Base-by-base conservation (phyloP, 23 red algal species). In the Gracilaria caudata region DNA sequence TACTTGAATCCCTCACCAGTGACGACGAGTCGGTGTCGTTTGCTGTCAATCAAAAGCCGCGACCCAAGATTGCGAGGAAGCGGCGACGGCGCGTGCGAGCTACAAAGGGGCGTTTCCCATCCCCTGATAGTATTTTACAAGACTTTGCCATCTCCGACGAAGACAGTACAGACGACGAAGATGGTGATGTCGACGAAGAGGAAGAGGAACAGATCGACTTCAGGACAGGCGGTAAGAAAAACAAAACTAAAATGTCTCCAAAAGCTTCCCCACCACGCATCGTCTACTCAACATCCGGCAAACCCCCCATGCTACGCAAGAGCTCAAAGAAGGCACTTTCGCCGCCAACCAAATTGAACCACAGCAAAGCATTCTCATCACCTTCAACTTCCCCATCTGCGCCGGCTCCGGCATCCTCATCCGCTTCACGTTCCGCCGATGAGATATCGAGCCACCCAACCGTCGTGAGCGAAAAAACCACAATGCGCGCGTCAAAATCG, bases 21-120 rank as follows among this genome's bases (percentile, higher is more conserved):
- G 82, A 86, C 64, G 82, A 86, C 51, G 82, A 86, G 68, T 60
- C 82, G 12, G 47, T 76, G n/a, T 74, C 65, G 43, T 75, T 86
- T 20, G 38, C 64, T 28, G 66, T 75, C 82, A 19, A 11, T 36
- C 41, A 56, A 25, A 83, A 83, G 57, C 77, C 57, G 39, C 81
- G 81, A 37, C 61, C 46, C 35, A 55, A 66, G 37, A 66, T 63
- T 41, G 49, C 11, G 1, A 30, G 81, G 2, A 84, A 63, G 81
- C 81, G 81, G 16, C 81, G 81, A 4, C 59, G 64, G 1, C 51
- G 51, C 21, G 56, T 25, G 28, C 38, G 56, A 19, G 77, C 47
- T 8, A 23, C 56, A 51, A 80, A 39, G 77, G 9, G 34, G 32
- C 51, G 51, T 28, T 63, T 80, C 40, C 77, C 77, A 3, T 80